phyloP scores from a whole-genome alignment of 1,139 yeast species.

The Candida tropicalis region DNA sequence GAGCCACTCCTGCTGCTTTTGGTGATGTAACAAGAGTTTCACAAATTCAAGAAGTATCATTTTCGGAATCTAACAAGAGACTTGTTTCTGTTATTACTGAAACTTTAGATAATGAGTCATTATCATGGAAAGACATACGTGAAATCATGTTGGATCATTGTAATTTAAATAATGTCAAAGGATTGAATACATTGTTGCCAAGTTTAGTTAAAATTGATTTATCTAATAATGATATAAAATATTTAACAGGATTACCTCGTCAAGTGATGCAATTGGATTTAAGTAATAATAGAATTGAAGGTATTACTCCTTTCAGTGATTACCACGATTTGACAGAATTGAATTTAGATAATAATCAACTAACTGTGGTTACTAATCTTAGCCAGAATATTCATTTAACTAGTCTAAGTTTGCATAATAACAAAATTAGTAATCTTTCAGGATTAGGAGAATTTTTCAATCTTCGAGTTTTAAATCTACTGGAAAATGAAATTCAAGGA shows the following conservation, averaged over 20 bases:
- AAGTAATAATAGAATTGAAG: constrained; percentile 40
- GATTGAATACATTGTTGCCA: constrained; percentile 49
- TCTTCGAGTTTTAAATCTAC: constrained; percentile 42
- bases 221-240: constrained; percentile 45
- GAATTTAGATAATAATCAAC: constrained; percentile 39
- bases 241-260: constrained; percentile 50
- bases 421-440: constrained; percentile 33
- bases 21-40: constrained; percentile 45
- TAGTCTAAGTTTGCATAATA: constrained; percentile 33
- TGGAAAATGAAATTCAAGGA: constrained; percentile 45
- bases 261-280: constrained; percentile 39
- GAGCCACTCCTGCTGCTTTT: constrained; percentile 19
- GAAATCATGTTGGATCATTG: constrained; percentile 38
- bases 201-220: constrained; percentile 40
- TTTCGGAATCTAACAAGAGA: constrained; percentile 48
- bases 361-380: constrained; percentile 37
- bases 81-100: constrained; percentile 54
- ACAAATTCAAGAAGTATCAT: constrained; percentile 49
- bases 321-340: constrained; percentile 47
- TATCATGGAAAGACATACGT: constrained; percentile 46
- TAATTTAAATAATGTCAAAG: constrained; percentile 43
- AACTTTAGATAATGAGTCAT: constrained; percentile 33
- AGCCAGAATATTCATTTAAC: constrained; percentile 40
- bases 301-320: constrained; percentile 43
- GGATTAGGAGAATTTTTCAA: constrained; percentile 45